Evolutionary conservation across 2,329 filamentous ascomycete genomes (phyloP), one percentile per base, ranked within the genome.

Genomic region (Hypomyces rosellus): DNA sequence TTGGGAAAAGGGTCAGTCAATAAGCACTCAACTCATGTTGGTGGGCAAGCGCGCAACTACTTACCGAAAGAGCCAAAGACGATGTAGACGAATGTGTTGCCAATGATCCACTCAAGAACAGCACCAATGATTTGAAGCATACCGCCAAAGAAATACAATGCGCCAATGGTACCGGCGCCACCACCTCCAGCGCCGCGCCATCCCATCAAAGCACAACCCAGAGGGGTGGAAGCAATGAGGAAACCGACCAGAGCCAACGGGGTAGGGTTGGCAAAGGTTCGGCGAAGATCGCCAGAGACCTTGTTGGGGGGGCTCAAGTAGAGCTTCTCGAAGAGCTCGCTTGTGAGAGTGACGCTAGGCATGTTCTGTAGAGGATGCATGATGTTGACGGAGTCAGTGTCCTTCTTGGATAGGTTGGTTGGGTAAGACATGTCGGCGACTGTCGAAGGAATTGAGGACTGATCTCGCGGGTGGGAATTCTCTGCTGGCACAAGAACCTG

Each of bases 251-350:
- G 15, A 69, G 48, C 48, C 61, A 81, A 67, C 1, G 78, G 77
- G 1, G 78, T 81, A 2, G 78, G 78, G 53, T 81, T 81, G 5
- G 69, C 77, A 55, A 80, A 75, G 0, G 71, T 78, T 59, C 71
- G 74, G 25, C 75, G 66, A 30, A 79, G 57, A 12, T 77, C 70
- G 13, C 75, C 75, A 43, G 73, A 73, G 11, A 75, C 73, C 0
- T 64, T 59, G 48, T 71, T 74, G 52, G 74, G 69, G 2, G 76
- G 76, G 1, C 69, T 73, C 11, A 81, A 65, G 57, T 80, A 81
- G 6, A 81, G 65, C 64, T 81, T 81, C 63, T 81, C 78, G 51
- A 81, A 81, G 0, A 77, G 65, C 58, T 80, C 77, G 2, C 76
- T 70, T 0, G 76, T 73, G 49, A 82, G 76, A 12, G 41, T 69